Base-by-base conservation (phyloP, 768 basidiomycete genomes). In the Sutorius australiensis region DNA sequence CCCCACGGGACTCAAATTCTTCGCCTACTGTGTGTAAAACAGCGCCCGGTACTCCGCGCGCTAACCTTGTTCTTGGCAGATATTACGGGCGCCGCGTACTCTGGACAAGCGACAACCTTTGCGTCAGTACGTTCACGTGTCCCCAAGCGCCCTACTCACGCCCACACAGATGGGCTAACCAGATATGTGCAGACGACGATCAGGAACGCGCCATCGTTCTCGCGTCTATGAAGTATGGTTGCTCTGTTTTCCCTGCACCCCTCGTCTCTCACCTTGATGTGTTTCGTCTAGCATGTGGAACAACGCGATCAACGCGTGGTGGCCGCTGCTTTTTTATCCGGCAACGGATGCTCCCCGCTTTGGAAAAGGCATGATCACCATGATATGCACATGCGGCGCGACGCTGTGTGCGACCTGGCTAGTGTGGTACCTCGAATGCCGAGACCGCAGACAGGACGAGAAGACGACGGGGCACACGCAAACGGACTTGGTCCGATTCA, bases 81-180 rank as follows among this genome's bases (percentile, higher is more conserved):
- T 63, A 61, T 82, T 10, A 78, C 80, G 6, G 85, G 86, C 2
- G 83, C 85, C 14, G 81, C 84, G 6, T 90, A 84, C 61, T 78
- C 86, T 0, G 86, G 87, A 10, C 89, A 89, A 63, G 89, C 86
- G 6, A 82, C 80, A 16, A 90, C 86, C 24, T 89, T 89, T 61
- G 83, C 84, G 79, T 84, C 57, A 48, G 80, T 73, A 17, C 44
- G 14, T 14, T 41, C 33, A 30, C 31, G 36, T 14, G 19, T 44
- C 24, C 38, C 32, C 31, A 30, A 3, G 16, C 21, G 46, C 34
- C 10, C 45, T 33, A 43, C 55, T 56, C 42, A 54, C 24, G 10
- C 34, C 19, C 55, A 21, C 49, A 17, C 57, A 83, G 82, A 13
- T 89, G 89, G 88, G 86, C 87, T n/a, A 90, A 90, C 65, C 83